phyloP scores from a whole-genome alignment of 1,139 yeast species.

The Sugiyamaella sp. region DNA sequence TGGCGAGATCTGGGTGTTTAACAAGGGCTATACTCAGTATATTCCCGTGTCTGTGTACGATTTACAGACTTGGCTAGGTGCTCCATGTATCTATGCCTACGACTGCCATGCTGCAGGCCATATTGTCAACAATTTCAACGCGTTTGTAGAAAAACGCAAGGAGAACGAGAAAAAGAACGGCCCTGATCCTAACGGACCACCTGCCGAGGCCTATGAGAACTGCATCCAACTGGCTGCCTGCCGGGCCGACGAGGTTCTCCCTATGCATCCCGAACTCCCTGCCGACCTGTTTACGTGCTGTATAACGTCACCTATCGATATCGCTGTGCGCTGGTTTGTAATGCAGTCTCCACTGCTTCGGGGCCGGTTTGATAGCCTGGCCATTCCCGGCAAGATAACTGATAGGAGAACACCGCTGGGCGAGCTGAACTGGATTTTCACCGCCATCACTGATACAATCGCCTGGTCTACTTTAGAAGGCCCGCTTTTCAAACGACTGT shows the following conservation, averaged over 20 bases:
- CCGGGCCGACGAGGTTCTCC: slow-evolving; percentile 78
- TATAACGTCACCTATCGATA: slow-evolving; percentile 92
- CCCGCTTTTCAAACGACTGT: slow-evolving; percentile 83
- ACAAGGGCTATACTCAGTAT: slow-evolving; percentile 94
- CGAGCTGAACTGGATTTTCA: slow-evolving; percentile 95
- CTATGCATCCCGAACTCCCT: slow-evolving; percentile 93
- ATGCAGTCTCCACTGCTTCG: slow-evolving; percentile 65
- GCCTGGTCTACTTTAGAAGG: slow-evolving; percentile 95
- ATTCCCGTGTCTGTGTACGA: slow-evolving; percentile 94
- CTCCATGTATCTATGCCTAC: slow-evolving; percentile 93
- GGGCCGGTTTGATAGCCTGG: slow-evolving; percentile 45
- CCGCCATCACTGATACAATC: slow-evolving; percentile 96
- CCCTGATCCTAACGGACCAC: slow-evolving; percentile 44
- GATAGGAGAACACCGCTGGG: slow-evolving; percentile 96
- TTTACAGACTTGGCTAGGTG: slow-evolving; percentile 95
- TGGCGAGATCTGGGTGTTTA: slow-evolving; percentile 99
- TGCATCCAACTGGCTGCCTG: slow-evolving; percentile 96
- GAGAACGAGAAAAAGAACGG: slow-evolving; percentile 72
- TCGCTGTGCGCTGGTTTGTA: slow-evolving; percentile 88
- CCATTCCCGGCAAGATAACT: slow-evolving; percentile 86
- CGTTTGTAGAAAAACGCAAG: slow-evolving; percentile 86
- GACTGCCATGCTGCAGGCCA: slow-evolving; percentile 97
- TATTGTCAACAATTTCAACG: slow-evolving; percentile 84
- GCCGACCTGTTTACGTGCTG: slow-evolving; percentile 97
- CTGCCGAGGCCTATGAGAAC: slow-evolving; percentile 72